phyloP scores from a whole-genome alignment of 2,329 filamentous ascomycete genomes.

The Colletotrichum scovillei region DNA sequence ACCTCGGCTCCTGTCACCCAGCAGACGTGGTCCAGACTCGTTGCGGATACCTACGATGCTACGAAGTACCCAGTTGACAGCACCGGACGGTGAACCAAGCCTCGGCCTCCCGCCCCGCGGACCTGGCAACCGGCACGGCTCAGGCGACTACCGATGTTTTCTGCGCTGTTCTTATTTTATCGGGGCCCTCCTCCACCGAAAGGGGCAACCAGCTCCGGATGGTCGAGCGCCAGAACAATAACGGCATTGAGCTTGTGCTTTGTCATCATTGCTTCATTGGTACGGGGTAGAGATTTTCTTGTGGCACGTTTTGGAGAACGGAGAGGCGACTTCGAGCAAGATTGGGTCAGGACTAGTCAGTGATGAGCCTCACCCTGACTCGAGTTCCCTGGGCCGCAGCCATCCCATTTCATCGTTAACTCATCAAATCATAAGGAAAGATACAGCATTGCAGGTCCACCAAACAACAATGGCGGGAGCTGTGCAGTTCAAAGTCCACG shows the following conservation, averaged over 20 bases:
- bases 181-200: constrained; percentile 5
- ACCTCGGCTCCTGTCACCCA: constrained; percentile 23
- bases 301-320: neutral
- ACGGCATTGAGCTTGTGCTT: constrained; percentile 9
- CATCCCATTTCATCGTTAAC: neutral
- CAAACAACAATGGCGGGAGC: constrained; percentile 1
- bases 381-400: constrained; percentile 8
- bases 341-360: constrained; percentile 4
- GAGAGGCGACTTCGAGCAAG: neutral
- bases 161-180: neutral
- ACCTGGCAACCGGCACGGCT: constrained; percentile 17
- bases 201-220: constrained; percentile 14
- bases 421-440: neutral
- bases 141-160: neutral
- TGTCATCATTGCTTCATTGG: constrained; percentile 25
- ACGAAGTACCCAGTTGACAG: neutral
- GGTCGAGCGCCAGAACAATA: neutral
- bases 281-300: constrained; percentile 20
- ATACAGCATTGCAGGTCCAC: neutral
- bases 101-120: constrained; percentile 19
- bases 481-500: neutral
- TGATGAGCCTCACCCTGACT: constrained; percentile 17
- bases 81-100: neutral
- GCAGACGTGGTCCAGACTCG: constrained; percentile 13
- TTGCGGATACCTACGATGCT: neutral